phyloP scores from a whole-genome alignment of 768 basidiomycete genomes.

The Phylloporus scabripes region DNA sequence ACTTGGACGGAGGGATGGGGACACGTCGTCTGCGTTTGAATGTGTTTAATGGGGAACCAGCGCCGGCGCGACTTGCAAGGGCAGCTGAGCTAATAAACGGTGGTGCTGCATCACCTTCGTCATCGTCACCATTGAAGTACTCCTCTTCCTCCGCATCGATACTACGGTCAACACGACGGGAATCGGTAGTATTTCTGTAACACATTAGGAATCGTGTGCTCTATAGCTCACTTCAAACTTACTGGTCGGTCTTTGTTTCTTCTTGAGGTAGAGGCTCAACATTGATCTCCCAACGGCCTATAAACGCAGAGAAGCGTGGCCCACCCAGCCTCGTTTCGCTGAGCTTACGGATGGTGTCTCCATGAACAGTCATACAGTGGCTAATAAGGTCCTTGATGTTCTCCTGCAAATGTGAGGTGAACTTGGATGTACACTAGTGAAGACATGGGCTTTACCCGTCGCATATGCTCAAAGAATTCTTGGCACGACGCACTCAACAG shows the following conservation, averaged over 20 bases:
- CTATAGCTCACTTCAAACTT: constrained; percentile 17
- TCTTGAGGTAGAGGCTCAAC: constrained; percentile 66
- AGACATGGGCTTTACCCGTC: constrained; percentile 52
- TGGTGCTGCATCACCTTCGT: constrained; percentile 51
- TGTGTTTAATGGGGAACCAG: constrained; percentile 30
- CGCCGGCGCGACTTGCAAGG: constrained; percentile 22
- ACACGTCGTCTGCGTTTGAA: constrained; percentile 58
- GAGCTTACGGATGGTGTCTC: constrained; percentile 58
- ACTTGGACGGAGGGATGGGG: constrained; percentile 41
- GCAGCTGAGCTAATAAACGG: constrained; percentile 27
- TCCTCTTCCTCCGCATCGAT: constrained; percentile 82
- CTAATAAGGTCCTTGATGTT: constrained; percentile 83
- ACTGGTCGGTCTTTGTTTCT: constrained; percentile 50
- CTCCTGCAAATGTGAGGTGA: constrained; percentile 46
- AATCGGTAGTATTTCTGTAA: constrained; percentile 37
- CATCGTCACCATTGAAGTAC: constrained; percentile 89
- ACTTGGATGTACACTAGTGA: not conserved
- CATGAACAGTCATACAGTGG: constrained; percentile 77
- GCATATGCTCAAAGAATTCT: constrained; percentile 91
- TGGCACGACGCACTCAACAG: constrained; percentile 92
- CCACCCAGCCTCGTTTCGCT: constrained; percentile 55
- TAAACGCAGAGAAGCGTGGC: constrained; percentile 64
- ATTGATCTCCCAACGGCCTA: constrained; percentile 88
- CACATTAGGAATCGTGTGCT: constrained; percentile 8
- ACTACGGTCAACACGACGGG: constrained; percentile 39